Evolutionary conservation across 73 alveolate genomes (phyloP).

Genomic region (Paramecium octaurelia): DNA sequence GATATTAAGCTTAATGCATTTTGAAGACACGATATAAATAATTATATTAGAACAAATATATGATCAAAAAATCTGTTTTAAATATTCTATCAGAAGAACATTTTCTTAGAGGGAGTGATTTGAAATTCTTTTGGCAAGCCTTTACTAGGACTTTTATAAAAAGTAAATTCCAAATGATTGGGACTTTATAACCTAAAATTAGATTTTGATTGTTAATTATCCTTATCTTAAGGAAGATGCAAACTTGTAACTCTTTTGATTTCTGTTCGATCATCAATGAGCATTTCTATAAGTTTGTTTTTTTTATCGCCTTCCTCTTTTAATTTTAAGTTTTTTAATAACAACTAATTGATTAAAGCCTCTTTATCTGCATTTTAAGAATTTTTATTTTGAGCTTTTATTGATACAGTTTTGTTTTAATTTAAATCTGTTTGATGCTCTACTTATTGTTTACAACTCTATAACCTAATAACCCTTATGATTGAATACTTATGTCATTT

Average conservation of each 20-base stretch:
- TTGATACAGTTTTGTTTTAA: neutral
- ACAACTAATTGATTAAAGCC: neutral
- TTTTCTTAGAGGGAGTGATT: neutral
- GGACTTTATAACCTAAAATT: neutral
- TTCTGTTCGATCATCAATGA: neutral
- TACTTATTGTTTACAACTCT: neutral
- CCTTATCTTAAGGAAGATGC: neutral
- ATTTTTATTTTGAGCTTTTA: neutral
- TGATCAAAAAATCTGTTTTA: neutral
- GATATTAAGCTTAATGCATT: neutral
- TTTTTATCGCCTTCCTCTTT: neutral
- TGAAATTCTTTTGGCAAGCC: neutral
- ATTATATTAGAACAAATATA: neutral
- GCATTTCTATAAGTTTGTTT: slow-evolving; percentile 7
- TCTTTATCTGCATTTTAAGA: neutral
- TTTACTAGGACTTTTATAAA: neutral
- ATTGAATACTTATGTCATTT: neutral
- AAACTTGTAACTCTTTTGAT: neutral
- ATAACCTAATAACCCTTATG: neutral
- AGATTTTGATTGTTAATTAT: neutral
- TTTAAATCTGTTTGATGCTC: neutral
- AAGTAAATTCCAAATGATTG: neutral
- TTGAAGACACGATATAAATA: neutral
- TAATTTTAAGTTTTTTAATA: neutral
- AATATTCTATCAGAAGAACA: slow-evolving; percentile 2